phyloP scores from a whole-genome alignment of 2,329 filamentous ascomycete species.

The Aspergillus caelatus region DNA sequence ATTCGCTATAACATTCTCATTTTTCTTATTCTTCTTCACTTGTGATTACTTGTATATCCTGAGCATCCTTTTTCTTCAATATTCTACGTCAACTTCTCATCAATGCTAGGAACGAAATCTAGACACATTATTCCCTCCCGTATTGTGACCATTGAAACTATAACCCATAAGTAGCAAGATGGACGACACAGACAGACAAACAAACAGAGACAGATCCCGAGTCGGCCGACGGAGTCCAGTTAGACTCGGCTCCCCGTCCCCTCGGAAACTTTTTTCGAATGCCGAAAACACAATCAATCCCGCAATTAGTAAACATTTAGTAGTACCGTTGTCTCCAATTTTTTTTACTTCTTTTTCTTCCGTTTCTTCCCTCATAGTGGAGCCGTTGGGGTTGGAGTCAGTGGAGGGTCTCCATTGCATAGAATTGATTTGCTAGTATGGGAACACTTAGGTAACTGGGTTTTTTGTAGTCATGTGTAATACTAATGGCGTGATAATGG shows the following conservation, averaged over 20 bases:
- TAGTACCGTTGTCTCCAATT: neutral
- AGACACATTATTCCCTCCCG: neutral
- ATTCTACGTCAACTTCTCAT: neutral
- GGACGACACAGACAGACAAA: too few species aligned
- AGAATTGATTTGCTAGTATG: neutral
- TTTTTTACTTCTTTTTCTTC: neutral
- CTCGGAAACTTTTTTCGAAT: neutral
- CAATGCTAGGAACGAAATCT: neutral
- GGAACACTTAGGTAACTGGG: neutral
- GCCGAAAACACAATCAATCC: neutral
- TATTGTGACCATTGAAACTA: neutral
- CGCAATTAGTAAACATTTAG: neutral
- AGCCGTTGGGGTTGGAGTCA: conserved; percentile 1
- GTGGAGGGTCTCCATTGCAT: neutral
- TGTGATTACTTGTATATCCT: conserved; percentile 12
- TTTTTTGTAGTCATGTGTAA: neutral
- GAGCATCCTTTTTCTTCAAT: conserved; percentile 1
- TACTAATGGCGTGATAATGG: neutral
- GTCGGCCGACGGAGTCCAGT: neutral
- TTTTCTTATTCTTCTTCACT: neutral
- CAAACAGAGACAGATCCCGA: neutral
- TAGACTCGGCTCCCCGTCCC: neutral
- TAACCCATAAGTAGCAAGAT: neutral
- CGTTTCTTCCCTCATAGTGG: neutral
- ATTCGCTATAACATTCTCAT: neutral